Percentiles rank a stretch among this genome's conserved stretches.
These are phyloP conservation scores for Delphinella strobiligena DNA, from an alignment of 2,329 filamentous ascomycete genomes.

Conservation along the genomic window DNA sequence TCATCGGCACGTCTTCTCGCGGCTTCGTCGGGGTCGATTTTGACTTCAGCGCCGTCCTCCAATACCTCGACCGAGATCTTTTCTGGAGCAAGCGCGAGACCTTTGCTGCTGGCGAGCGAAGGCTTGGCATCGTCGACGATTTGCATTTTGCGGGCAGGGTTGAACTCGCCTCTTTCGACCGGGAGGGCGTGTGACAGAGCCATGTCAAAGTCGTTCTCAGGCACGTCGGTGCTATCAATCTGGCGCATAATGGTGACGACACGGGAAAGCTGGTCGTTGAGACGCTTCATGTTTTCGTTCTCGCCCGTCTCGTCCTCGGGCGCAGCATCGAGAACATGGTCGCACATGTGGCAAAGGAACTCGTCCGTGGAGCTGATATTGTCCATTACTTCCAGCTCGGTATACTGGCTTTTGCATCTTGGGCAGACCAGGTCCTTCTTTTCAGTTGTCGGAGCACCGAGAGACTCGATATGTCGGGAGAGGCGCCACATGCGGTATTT, in stretches of 20 bases:
- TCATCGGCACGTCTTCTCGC: constrained; percentile 13
- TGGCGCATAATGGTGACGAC: constrained; percentile 64
- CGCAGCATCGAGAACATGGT: constrained; percentile 45
- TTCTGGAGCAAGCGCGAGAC: constrained; percentile 22
- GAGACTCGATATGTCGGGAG: constrained; percentile 76
- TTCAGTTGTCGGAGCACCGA: constrained; percentile 64
- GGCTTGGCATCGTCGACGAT: constrained; percentile 20
- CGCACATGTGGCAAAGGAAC: constrained; percentile 76
- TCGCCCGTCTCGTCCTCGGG: constrained; percentile 50
- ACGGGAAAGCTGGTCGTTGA: constrained; percentile 71
- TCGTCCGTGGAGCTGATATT: constrained; percentile 43
- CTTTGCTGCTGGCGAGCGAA: constrained; percentile 21
- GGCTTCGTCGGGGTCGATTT: constrained; percentile 16
- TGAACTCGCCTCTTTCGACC: constrained; percentile 52
- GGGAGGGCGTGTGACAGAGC: constrained; percentile 52
- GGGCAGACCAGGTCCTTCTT: constrained; percentile 85
- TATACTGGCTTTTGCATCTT: constrained; percentile 76
- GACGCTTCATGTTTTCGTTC: constrained; percentile 54
- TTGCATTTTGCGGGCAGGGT: constrained; percentile 38
- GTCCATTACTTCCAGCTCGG: constrained; percentile 78
- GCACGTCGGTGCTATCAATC: constrained; percentile 63
- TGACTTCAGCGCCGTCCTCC: constrained; percentile 21
- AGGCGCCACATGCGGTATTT: constrained; percentile 88
- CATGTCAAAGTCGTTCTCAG: constrained; percentile 59
- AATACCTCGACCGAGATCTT: constrained; percentile 23